Evolutionary conservation across 768 basidiomycete genomes (phyloP).

Genomic region (Dacryopinax spathularia): DNA sequence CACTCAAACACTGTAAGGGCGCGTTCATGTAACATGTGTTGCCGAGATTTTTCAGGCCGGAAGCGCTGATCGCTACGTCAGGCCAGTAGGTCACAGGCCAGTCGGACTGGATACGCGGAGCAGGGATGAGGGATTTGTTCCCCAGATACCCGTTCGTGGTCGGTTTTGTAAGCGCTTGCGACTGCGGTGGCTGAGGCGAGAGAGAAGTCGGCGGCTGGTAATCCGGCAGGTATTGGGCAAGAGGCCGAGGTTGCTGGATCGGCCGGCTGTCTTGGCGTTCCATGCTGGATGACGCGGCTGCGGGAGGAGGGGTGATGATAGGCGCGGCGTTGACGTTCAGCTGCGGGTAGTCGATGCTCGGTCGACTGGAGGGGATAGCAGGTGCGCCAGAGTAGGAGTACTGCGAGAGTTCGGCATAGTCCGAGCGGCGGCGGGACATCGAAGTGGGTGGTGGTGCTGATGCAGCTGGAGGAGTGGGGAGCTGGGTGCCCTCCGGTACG

Average conservation of each 20-base stretch:
- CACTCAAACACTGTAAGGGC: slow-evolving; percentile 89
- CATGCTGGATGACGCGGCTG: slow-evolving; percentile 49
- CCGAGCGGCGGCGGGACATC: slow-evolving; percentile 54
- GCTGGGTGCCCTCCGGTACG: slow-evolving; percentile 17
- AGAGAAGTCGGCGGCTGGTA: background rate
- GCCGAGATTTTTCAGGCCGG: slow-evolving; percentile 84
- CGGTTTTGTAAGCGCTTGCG: slow-evolving; percentile 38
- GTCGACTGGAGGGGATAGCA: slow-evolving; percentile 33
- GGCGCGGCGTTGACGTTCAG: slow-evolving; percentile 36
- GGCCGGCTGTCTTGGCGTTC: slow-evolving; percentile 65
- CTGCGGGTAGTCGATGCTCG: slow-evolving; percentile 70
- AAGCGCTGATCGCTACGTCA: slow-evolving; percentile 61
- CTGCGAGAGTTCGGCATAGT: slow-evolving; percentile 67
- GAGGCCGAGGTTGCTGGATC: slow-evolving; percentile 11
- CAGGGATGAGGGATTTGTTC: background rate
- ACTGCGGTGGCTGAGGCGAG: background rate
- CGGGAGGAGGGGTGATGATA: slow-evolving; percentile 64
- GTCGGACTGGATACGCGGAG: slow-evolving; percentile 39
- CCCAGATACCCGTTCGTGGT: slow-evolving; percentile 29
- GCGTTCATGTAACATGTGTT: slow-evolving; percentile 99
- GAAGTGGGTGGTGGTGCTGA: slow-evolving; percentile 73
- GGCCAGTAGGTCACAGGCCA: slow-evolving; percentile 78
- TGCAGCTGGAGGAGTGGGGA: slow-evolving; percentile 52
- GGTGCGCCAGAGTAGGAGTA: slow-evolving; percentile 31
- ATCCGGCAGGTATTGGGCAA: slow-evolving; percentile 27